Conservation (phyloP, 2,329 filamentous ascomycete genomes). For the Cladophialophora psammophila region DNA sequence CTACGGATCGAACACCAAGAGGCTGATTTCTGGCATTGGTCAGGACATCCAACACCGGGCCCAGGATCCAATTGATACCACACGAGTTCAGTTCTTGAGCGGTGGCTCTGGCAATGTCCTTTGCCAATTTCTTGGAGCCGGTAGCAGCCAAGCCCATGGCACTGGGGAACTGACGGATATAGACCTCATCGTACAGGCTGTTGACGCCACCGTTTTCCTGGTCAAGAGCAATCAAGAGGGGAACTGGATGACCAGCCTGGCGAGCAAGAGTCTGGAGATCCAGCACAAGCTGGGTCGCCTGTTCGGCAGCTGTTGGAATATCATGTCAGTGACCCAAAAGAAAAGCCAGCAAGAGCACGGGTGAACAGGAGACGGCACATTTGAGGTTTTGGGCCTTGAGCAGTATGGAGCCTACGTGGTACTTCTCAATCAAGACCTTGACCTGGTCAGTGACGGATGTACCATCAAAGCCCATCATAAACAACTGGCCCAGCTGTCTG, state of each 20-base stretch:
- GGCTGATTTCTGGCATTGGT: slow-evolving; percentile 93
- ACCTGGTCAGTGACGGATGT: slow-evolving; percentile 69
- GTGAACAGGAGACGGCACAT: slow-evolving; percentile 54
- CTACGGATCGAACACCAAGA: slow-evolving; percentile 84
- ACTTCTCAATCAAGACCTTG: slow-evolving; percentile 67
- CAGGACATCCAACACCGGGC: slow-evolving; percentile 89
- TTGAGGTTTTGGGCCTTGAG: slow-evolving; percentile 71
- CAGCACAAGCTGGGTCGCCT: slow-evolving; percentile 85
- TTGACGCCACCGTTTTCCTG: slow-evolving; percentile 99
- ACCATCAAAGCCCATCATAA: slow-evolving; percentile 74
- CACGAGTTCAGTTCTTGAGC: slow-evolving; percentile 91
- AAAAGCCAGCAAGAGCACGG: slow-evolving; percentile 28
- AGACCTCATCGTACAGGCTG: slow-evolving; percentile 93
- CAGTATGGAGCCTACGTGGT: slow-evolving; percentile 84
- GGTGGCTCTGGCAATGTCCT: slow-evolving; percentile 89
- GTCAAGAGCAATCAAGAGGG: slow-evolving; percentile 87
- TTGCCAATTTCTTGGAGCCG: slow-evolving; percentile 82
- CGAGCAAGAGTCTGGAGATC: slow-evolving; percentile 92
- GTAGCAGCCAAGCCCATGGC: slow-evolving; percentile 97
- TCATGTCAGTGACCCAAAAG: slow-evolving; percentile 43
- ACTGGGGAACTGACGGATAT: slow-evolving; percentile 94
- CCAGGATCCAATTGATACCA: slow-evolving; percentile 94
- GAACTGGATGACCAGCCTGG: slow-evolving; percentile 86
- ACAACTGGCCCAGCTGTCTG: slow-evolving; percentile 64
- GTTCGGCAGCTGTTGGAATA: slow-evolving; percentile 74